These are phyloP conservation scores for Marasmius fiardii DNA, from an alignment of 1,284 basidiomycete genomes.

Conservation along the genomic window DNA sequence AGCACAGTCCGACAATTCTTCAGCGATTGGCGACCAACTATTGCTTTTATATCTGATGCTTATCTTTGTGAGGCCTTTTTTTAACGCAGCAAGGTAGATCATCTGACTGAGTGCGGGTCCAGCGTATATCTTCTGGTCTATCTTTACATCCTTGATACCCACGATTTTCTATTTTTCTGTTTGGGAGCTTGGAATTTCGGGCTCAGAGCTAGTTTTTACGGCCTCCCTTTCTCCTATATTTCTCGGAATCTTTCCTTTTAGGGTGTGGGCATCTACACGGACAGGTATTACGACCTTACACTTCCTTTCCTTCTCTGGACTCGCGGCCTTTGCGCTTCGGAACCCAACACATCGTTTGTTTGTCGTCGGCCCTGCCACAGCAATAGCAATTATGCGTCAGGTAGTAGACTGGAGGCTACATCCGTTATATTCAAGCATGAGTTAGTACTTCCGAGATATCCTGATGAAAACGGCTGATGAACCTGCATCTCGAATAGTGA, in stretches of 20 bases:
- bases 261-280: conserved; percentile 42
- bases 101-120: conserved; percentile 5
- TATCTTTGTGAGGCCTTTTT: conserved; percentile 46
- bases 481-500: conserved; percentile 38
- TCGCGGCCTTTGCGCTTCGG: conserved; percentile 57
- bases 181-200: conserved; percentile 83
- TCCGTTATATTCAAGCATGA: conserved; percentile 50
- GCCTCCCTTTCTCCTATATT: conserved; percentile 66
- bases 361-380: conserved; percentile 54
- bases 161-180: conserved; percentile 92
- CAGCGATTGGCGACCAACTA: conserved; percentile 17
- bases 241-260: conserved; percentile 44
- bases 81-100: conserved; percentile 4
- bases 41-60: conserved; percentile 47
- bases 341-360: conserved; percentile 56
- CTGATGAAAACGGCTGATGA: not conserved
- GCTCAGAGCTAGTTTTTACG: conserved; percentile 70
- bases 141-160: conserved; percentile 79
- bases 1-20: not conserved
- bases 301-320: conserved; percentile 51
- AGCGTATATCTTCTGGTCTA: conserved; percentile 89
- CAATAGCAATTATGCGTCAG: conserved; percentile 47
- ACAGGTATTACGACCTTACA: conserved; percentile 48
- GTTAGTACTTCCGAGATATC: conserved; percentile 37
- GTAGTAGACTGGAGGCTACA: conserved; percentile 52